Base-by-base conservation (phyloP, 2,329 filamentous ascomycete species). In the Chrysoporthe austroafricana region DNA sequence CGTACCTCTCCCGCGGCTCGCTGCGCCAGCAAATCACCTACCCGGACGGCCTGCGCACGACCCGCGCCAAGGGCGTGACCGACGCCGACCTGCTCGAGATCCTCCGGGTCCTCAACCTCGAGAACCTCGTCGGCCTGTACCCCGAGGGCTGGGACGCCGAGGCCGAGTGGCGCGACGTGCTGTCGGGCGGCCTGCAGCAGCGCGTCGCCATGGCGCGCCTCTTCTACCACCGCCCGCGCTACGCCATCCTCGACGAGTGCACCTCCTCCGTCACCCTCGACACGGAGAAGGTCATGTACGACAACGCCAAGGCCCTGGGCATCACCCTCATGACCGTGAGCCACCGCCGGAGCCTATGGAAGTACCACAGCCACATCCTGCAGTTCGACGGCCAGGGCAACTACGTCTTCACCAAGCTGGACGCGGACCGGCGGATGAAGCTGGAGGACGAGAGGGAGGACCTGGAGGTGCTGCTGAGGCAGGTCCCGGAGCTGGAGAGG, bases 11-110 rank as follows among this genome's bases (percentile, higher is more conserved):
- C 16, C 89, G 93, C 64, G 96, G 96, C 32, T 94, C 92, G 1
- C 87, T 99, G n/a, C 90, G 96, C 50, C 94, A 98, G 78, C 96
- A 99, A 76, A 94, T 99, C 73, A 97, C 96, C 69, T 99, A 99
- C 79, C 96, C 96, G 0, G 96, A 99, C 78, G 91, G 89, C 9
- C 79, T 97, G 21, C 90, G 92, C 63, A 91, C 94, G 71, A 97
- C 97, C 90, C 92, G 92, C 56, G 87, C 90, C 70, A 94, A 94
- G 75, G 90, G 91, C 60, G 85, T 96, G 44, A 94, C 91, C 0
- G 96, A 99, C 76, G 83, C 85, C 0, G 92, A 97, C 73, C 87
- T 99, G 1, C 83, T 91, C 69, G 83, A 86, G 14, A 92, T 97
- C 69, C 87, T 99, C 43, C 85, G 85, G 34, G 89, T 90, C 36